Conservation (phyloP, 176 grass and related monocot species). For the Lolium multiflorum region DNA sequence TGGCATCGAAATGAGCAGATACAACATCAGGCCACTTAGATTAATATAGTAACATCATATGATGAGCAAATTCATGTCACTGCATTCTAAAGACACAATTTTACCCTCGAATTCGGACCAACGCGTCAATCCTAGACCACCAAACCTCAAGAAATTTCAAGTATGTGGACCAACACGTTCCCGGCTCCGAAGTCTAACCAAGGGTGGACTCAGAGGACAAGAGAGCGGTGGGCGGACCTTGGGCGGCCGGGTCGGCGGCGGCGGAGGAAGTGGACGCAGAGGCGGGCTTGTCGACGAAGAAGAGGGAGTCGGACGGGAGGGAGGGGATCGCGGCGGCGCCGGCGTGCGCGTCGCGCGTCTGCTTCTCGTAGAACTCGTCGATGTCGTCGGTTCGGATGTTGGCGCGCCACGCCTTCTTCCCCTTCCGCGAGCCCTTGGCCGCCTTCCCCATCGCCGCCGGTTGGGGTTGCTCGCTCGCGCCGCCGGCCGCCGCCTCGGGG, state of each 20-base stretch:
- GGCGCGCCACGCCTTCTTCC: slow-evolving; percentile 97
- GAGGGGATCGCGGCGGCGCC: slow-evolving; percentile 63
- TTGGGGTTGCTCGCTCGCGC: slow-evolving; percentile 7
- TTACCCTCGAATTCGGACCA: background rate
- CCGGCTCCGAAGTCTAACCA: background rate
- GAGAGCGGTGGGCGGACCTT: slow-evolving; percentile 30
- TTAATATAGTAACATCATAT: background rate
- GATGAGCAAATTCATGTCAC: background rate
- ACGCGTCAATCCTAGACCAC: background rate
- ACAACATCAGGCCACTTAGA: background rate
- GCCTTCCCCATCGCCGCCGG: slow-evolving; percentile 72
- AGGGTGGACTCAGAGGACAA: background rate
- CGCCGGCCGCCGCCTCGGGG: slow-evolving; percentile 4
- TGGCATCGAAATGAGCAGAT: background rate
- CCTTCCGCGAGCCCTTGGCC: slow-evolving; percentile 80
- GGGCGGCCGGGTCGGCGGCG: background rate
- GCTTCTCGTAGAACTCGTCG: slow-evolving; percentile 83
- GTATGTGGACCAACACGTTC: background rate
- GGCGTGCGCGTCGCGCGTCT: slow-evolving; percentile 65
- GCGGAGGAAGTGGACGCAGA: slow-evolving; percentile 34
- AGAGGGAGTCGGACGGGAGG: slow-evolving; percentile 71
- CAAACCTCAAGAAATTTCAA: background rate
- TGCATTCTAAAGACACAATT: background rate
- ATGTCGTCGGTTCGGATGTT: slow-evolving; percentile 92
- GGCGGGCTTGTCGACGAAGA: slow-evolving; percentile 72